A percentile compares a stretch with the other conserved stretches of the same genome.
phyloP scores from a whole-genome alignment of 2,329 filamentous ascomycete species.

The Thelonectria rubi region DNA sequence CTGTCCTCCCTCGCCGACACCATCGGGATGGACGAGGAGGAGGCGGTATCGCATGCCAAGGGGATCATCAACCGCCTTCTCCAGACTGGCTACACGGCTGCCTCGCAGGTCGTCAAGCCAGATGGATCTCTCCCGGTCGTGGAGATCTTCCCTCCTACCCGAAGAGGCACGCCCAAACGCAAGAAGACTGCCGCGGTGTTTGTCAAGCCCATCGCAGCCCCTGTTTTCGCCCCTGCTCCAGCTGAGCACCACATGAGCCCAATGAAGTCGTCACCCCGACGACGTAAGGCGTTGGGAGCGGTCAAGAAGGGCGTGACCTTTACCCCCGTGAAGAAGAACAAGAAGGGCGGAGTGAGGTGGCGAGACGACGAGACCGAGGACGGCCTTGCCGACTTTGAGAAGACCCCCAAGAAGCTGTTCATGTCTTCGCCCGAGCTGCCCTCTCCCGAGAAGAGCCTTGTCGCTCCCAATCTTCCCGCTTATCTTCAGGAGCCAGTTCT shows the following conservation, averaged over 20 bases:
- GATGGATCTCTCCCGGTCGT: conserved; percentile 72
- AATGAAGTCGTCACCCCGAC: conserved; percentile 80
- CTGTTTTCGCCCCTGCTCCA: conserved; percentile 50
- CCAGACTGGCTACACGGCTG: conserved; percentile 76
- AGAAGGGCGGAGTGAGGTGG: conserved; percentile 88
- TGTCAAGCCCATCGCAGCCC: conserved; percentile 56
- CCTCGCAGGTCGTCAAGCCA: conserved; percentile 88
- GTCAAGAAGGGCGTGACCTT: conserved; percentile 78
- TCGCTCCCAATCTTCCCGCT: conserved; percentile 42
- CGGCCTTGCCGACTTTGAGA: conserved; percentile 89
- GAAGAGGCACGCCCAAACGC: conserved; percentile 80
- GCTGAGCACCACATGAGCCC: conserved; percentile 56
- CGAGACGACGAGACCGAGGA: conserved; percentile 87
- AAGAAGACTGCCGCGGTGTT: conserved; percentile 61
- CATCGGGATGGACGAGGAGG: conserved; percentile 81
- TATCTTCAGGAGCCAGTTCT: conserved; percentile 33
- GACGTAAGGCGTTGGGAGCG: conserved; percentile 71
- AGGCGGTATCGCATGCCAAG: conserved; percentile 83
- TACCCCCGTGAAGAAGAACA: conserved; percentile 80
- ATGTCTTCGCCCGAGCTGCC: conserved; percentile 61
- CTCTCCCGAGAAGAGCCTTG: conserved; percentile 43
- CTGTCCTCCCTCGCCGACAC: conserved; percentile 84
- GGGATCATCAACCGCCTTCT: conserved; percentile 80
- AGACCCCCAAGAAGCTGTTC: conserved; percentile 77
- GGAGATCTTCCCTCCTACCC: conserved; percentile 75